Percentiles rank a stretch among this genome's conserved stretches.
phyloP scores from a whole-genome alignment of 1,284 basidiomycete genomes.

The Cryptococcus hybrid region DNA sequence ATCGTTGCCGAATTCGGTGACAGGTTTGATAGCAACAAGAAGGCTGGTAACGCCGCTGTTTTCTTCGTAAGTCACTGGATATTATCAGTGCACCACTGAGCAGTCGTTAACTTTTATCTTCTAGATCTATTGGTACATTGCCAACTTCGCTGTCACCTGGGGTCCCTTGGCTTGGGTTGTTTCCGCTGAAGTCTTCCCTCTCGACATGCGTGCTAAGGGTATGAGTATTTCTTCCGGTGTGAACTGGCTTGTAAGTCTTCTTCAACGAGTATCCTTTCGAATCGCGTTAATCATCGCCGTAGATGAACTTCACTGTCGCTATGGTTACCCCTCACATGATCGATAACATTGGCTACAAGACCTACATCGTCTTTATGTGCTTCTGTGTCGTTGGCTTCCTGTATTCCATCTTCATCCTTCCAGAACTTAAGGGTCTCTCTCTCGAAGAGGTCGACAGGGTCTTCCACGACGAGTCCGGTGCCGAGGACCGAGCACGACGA shows the following conservation, averaged over 20 bases:
- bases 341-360: slow-evolving; percentile 39
- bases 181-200: slow-evolving; percentile 47
- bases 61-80: background rate
- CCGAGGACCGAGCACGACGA: slow-evolving; percentile 41
- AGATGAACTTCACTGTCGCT: slow-evolving; percentile 49
- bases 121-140: slow-evolving; percentile 44
- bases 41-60: slow-evolving; percentile 40
- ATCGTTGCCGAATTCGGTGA: slow-evolving; percentile 40
- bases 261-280: background rate
- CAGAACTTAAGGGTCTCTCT: slow-evolving; percentile 39
- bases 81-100: no score
- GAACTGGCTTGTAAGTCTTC: slow-evolving; percentile 28
- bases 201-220: slow-evolving; percentile 49
- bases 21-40: slow-evolving; percentile 25
- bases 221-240: slow-evolving; percentile 43
- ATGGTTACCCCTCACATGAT: slow-evolving; percentile 44
- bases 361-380: slow-evolving; percentile 48
- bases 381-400: slow-evolving; percentile 46
- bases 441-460: slow-evolving; percentile 44
- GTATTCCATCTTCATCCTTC: slow-evolving; percentile 40
- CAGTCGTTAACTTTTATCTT: slow-evolving; percentile 1
- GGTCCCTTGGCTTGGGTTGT: slow-evolving; percentile 49
- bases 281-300: background rate
- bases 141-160: slow-evolving; percentile 47
- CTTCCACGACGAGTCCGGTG: slow-evolving; percentile 42